Evolutionary conservation across 805 yeast species (phyloP), one percentile per base, ranked within the genome.

Genomic region (Candida adriatica): DNA sequence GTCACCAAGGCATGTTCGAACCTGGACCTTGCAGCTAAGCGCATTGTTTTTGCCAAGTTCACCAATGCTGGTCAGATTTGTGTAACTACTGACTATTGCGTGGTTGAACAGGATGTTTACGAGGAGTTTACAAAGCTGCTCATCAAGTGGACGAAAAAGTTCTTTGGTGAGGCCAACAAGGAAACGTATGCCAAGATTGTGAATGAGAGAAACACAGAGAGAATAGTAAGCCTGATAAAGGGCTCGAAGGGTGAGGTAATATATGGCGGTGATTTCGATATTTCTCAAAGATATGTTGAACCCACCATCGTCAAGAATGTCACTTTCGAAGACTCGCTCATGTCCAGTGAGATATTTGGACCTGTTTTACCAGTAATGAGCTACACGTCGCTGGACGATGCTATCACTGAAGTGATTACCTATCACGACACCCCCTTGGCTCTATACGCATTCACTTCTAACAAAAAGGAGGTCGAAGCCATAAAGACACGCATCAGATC

Each of bases 51-150:
- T 83, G 90, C 88, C 13, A 74, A 79, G 45, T 79, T 79, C 50
- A 59, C 73, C 19, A 90, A 86, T 52, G 73, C 82, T 13, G 97
- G 97, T 13, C 97, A 88, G 61, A 77, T 92, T 3, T 88, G 96
- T 62, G 82, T 85, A 24, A 83, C 95, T 8, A 81, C 88, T 7
- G 97, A 90, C 59, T 88, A 86, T 49, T 59, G 81, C 5, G 48
- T 85, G 27, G 80, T 76, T n/a, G 85, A 80, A 37, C 72, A 66
- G 34, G 54, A 64, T 4, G 56, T 76, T 15, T 73, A 77, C 47
- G 70, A 62, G 17, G 59, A 70, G 41, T 70, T 83, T 30, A 56
- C 75, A 6, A 24, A 21, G 17, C 22, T 17, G 6, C 49, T 72
- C 34, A 46, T 65, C 33, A 45, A 65, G 66, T 14, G 46, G 69